Evolutionary conservation across 2,329 filamentous ascomycete species (phyloP).

Genomic region (Trichoderma breve): DNA sequence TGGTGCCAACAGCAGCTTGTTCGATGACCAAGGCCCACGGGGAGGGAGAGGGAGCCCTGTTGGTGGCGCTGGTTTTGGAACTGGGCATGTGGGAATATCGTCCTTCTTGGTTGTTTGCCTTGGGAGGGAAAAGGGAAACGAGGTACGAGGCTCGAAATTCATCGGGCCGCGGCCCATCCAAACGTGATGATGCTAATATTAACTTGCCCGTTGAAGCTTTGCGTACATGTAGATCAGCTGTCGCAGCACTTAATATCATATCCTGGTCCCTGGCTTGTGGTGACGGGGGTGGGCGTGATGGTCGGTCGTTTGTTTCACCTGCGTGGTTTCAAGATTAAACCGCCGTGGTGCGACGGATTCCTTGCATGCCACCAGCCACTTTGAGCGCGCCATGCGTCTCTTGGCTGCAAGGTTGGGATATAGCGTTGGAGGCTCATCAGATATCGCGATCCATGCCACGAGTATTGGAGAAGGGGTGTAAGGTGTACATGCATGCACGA

Average conservation of each 20-base stretch:
- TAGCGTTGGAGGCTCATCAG: slow-evolving; percentile 12
- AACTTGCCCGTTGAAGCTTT: neutral
- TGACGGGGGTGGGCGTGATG: slow-evolving; percentile 9
- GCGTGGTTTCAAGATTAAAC: slow-evolving; percentile 14
- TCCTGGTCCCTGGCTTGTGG: neutral
- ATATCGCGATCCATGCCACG: slow-evolving; percentile 16
- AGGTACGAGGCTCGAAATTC: neutral
- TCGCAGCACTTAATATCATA: slow-evolving; percentile 6
- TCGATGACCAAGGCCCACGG: neutral
- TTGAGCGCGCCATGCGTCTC: neutral
- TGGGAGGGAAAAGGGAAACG: neutral
- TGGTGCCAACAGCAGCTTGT: neutral
- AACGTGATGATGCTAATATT: neutral
- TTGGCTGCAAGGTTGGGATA: slow-evolving; percentile 7
- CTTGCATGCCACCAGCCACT: slow-evolving; percentile 12
- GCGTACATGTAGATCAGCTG: slow-evolving; percentile 1
- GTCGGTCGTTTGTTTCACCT: slow-evolving; percentile 16
- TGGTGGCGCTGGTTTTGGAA: slow-evolving; percentile 2
- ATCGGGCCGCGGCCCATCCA: neutral
- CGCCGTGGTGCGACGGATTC: slow-evolving; percentile 5
- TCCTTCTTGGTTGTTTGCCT: neutral
- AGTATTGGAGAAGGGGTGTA: neutral
- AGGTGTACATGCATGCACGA: neutral
- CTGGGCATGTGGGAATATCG: neutral
- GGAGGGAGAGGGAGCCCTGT: neutral